Conservation (phyloP, 768 basidiomycete species). For the Cystobasidium ongulense region DNA sequence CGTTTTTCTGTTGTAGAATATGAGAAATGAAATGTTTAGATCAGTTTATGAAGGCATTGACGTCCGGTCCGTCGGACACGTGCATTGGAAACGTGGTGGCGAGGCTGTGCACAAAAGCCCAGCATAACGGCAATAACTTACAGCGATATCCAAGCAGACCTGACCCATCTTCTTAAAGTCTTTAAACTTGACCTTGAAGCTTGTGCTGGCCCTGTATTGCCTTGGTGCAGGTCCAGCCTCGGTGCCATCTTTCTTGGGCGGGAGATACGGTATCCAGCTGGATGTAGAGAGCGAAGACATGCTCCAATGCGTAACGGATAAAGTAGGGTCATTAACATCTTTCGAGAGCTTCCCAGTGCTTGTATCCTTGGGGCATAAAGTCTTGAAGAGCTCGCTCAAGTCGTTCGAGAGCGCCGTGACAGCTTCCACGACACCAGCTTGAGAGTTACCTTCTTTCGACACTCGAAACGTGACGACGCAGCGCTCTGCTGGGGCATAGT, state of each 20-base stretch:
- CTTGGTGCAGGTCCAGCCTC: background rate
- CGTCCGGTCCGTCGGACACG: background rate
- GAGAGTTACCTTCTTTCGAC: background rate
- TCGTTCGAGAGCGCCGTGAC: constrained; percentile 13
- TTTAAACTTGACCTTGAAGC: constrained; percentile 17
- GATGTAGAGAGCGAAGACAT: constrained; percentile 3
- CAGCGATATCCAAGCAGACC: background rate
- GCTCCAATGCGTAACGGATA: constrained; percentile 6
- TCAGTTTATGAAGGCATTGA: background rate
- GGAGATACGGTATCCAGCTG: background rate
- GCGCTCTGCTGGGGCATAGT: constrained; percentile 2
- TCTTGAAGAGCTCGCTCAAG: background rate
- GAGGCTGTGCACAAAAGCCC: too few species aligned
- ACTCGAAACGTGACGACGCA: constrained; percentile 14
- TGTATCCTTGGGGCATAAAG: constrained; percentile 3
- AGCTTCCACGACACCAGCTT: background rate
- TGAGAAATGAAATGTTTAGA: background rate
- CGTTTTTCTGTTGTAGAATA: background rate
- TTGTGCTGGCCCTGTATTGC: background rate
- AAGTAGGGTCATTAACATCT: background rate
- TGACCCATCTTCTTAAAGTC: constrained; percentile 14
- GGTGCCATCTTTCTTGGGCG: background rate
- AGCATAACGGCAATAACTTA: too few species aligned
- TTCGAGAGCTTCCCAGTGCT: background rate
- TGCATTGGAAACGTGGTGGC: background rate